These are phyloP conservation scores for Nissolia schottii DNA, from an alignment of 306 rosid genomes.

Conservation along the genomic window DNA sequence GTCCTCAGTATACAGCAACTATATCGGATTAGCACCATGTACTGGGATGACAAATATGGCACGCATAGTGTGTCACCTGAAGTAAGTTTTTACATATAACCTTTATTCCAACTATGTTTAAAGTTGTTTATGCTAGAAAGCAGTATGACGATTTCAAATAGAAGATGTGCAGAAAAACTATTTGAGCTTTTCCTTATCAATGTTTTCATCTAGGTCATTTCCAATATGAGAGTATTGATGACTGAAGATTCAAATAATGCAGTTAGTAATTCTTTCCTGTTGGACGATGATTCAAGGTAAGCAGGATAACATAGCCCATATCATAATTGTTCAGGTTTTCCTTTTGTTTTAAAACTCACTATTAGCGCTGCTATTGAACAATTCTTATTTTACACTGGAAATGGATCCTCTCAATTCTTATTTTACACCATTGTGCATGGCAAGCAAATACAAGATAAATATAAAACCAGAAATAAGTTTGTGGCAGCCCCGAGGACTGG, in stretches of 20 bases:
- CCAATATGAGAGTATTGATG: conserved; percentile 61
- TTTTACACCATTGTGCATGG: neutral
- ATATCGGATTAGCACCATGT: conserved; percentile 95
- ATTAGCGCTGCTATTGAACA: neutral
- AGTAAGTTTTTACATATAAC: conserved; percentile 46
- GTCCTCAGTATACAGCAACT: conserved; percentile 94
- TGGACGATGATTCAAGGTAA: conserved; percentile 65
- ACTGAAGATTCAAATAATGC: conserved; percentile 63
- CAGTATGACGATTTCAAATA: neutral
- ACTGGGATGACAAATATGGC: conserved; percentile 70
- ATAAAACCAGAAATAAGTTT: conserved; percentile 6
- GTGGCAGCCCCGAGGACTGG: neutral
- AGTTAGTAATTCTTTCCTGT: conserved; percentile 59
- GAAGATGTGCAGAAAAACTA: neutral
- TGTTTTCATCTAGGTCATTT: conserved; percentile 44
- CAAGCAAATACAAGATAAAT: neutral
- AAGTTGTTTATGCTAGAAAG: conserved; percentile 12
- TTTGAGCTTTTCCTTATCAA: conserved; percentile 20
- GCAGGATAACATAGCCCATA: neutral
- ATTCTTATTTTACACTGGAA: neutral
- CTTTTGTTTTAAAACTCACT: neutral
- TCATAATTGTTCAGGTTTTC: neutral
- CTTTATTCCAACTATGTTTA: conserved; percentile 34
- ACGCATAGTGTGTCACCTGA: conserved; percentile 50
- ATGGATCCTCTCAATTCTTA: too few species aligned